Base-by-base conservation (phyloP, 257 asterid species). In the Salvia rosmarinus region DNA sequence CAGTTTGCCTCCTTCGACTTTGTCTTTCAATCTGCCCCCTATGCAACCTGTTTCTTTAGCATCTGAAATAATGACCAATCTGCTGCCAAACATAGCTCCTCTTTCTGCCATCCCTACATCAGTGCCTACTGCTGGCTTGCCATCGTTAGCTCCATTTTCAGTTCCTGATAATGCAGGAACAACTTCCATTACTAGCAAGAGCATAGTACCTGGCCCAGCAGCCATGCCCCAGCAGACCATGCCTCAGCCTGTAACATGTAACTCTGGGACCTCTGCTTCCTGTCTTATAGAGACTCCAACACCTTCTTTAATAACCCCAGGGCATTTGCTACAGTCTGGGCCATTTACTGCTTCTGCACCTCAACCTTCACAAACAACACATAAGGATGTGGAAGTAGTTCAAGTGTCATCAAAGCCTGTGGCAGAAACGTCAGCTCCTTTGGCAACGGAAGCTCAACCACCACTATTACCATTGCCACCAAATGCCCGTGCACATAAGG, bases 341-440 rank as follows among this genome's bases (percentile, higher is more conserved):
- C 82, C 89, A 74, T 25, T 87, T 75, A 67, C 84, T 20, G 83
- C 77, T 75, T 73, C 90, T 34, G 71, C 85, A 23, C 65, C 76
- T 71, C 93, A 88, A 68, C 69, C 81, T 37, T 73, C 78, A 37
- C 92, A 82, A 77, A 81, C 90, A 51, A 56, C 82, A 16, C 98
- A 95, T 68, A 89, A 88, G 70, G 99, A 95, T 68, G 98, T 91
- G 59, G 97, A 95, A 79, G 95, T 89, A 66, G 95, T 88, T 74
- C 85, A 87, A 82, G 95, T 85, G 71, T 81, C 89, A 59, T 82
- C 90, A 2, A 73, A 84, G 64, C 67, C 69, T 58, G 64, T 87
- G 42, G 54, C 90, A 60, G 98, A 84, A 66, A 72, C 80, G 4
- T 78, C 83, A 25, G 86, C 68, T 43, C 77, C 92, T 0, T 76